These are phyloP conservation scores for Sarocladium strictum DNA, from an alignment of 2,329 filamentous ascomycete genomes.

Conservation along the genomic window DNA sequence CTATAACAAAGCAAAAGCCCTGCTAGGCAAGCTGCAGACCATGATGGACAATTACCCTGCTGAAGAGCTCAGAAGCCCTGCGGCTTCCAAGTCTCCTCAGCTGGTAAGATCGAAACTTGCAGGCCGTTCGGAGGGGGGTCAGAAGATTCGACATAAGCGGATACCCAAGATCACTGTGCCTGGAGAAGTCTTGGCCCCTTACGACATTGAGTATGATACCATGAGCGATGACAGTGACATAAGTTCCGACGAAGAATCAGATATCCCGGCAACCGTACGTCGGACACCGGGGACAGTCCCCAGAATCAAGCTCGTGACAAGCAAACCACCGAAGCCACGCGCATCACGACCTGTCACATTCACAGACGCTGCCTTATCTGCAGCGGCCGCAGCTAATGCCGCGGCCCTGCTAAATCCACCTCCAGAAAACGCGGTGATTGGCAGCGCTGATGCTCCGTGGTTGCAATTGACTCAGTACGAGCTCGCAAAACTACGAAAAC, in stretches of 20 bases:
- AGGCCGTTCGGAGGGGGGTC: constrained; percentile 36
- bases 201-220: constrained; percentile 57
- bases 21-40: constrained; percentile 51
- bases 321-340: constrained; percentile 17
- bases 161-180: constrained; percentile 58
- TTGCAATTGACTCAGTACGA: constrained; percentile 60
- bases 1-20: constrained; percentile 52
- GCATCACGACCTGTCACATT: constrained; percentile 33
- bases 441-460: constrained; percentile 58
- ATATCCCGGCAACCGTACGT: constrained; percentile 28
- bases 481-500: constrained; percentile 65
- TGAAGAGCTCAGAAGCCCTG: constrained; percentile 47
- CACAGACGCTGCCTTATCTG: constrained; percentile 30
- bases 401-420: constrained; percentile 47
- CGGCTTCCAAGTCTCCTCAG: constrained; percentile 48
- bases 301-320: constrained; percentile 45
- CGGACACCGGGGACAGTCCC: constrained; percentile 30
- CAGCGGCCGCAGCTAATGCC: constrained; percentile 33
- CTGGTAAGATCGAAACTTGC: constrained; percentile 42
- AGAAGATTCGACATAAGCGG: constrained; percentile 27
- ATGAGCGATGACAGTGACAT: constrained; percentile 48
- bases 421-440: constrained; percentile 51
- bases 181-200: constrained; percentile 59
- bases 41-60: constrained; percentile 57
- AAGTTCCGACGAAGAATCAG: constrained; percentile 45